Percentiles rank a stretch among this genome's conserved stretches.
Evolutionary conservation across 768 basidiomycete genomes (phyloP).

Genomic region (Tricholoma flavovirens): DNA sequence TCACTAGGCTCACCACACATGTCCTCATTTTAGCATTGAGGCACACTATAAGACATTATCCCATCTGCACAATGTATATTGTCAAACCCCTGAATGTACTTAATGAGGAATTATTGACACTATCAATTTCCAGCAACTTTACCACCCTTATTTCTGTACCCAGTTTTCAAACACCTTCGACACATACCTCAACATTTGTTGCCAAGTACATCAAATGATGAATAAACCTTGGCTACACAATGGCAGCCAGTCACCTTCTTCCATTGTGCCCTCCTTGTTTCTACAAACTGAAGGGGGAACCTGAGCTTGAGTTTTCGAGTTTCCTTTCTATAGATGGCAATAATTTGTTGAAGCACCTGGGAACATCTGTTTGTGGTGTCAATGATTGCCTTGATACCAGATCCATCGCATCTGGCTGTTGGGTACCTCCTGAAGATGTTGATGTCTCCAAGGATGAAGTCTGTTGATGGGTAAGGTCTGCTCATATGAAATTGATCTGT

Average conservation of each 20-base stretch:
- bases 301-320: conserved; percentile 10
- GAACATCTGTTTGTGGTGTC: not conserved
- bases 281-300: conserved; percentile 15
- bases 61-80: conserved; percentile 10
- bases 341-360: conserved; percentile 20
- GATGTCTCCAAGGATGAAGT: conserved; percentile 12
- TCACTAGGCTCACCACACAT: conserved; percentile 8
- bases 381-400: conserved; percentile 8
- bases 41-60: conserved; percentile 8
- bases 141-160: not conserved
- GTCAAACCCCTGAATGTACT: too few relatives aligned
- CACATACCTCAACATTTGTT: conserved; percentile 1
- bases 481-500: too few relatives aligned
- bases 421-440: conserved; percentile 10
- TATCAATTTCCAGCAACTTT: not conserved
- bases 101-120: too few relatives aligned
- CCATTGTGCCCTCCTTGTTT: conserved; percentile 15
- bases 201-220: not conserved
- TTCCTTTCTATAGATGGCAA: conserved; percentile 26
- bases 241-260: too few relatives aligned
- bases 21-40: conserved; percentile 8
- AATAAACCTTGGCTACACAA: not conserved
- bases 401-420: conserved; percentile 3
- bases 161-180: not conserved
- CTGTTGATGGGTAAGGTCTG: too few relatives aligned